Evolutionary conservation across 176 grass and related monocot species (phyloP), one percentile per base, ranked within the genome.

Genomic region (Oryza brachyantha): DNA sequence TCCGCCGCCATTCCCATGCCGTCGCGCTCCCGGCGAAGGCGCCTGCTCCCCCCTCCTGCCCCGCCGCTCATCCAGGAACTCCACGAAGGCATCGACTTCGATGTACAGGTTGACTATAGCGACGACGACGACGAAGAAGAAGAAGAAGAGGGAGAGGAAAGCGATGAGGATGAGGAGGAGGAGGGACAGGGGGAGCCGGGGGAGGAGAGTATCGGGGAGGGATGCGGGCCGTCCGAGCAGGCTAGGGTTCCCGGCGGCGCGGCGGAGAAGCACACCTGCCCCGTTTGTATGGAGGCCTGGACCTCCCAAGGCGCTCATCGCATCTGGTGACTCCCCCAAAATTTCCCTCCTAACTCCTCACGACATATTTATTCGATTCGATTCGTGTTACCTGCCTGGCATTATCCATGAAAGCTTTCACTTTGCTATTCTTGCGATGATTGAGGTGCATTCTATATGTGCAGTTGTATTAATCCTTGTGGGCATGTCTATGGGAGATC

Each of bases 401-500:
- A 57, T 57, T 10, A 55, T 57, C 52, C n/a, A 57, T 10, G 8
- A 57, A 48, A 48, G 0, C 0, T 19, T n/a, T n/a, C n/a, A n/a
- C n/a, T n/a, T 14, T 48, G 45, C 3, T 48, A 48, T 12, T 13
- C 40, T 13, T 13, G 13, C 58, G 28, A 61, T 31, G 36, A 7
- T 64, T 55, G 55, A 55, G 21, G 60, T 74, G 13, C 71, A 37
- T 17, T 16, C 2, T 67, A 81, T 67, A 81, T 32, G 75, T 88
- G 72, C 40, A 97, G 94, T 22, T 97, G 87, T 82, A 88, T 97
- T 32, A 32, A 32, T 79, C 95, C 91, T 26, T 97, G 94, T 42
- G 94, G 94, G n/a, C 94, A 97, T 90, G 74, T 94, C 41, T 97
- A 97, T 24, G 94, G 94, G 60, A 88, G 91, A 87, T 92, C 86